Percentiles rank a stretch among this genome's conserved stretches.
Conservation (phyloP, 164 flowering plant species). For the Umbilicus rupestris region DNA sequence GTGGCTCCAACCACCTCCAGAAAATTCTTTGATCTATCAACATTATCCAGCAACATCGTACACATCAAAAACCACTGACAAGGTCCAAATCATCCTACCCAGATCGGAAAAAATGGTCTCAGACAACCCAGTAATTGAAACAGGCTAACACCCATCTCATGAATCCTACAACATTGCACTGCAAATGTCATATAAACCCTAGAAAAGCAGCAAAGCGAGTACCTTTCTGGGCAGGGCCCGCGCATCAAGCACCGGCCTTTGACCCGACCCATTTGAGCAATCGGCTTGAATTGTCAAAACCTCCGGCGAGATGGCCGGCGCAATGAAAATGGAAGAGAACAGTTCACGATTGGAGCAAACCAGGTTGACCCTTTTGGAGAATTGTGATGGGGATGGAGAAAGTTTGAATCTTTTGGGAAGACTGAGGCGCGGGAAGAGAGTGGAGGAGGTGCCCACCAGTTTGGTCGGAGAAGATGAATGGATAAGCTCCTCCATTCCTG, state of each 20-base stretch:
- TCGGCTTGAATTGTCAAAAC: constrained; percentile 4
- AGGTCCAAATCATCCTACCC: too few relatives aligned
- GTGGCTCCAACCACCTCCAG: not conserved
- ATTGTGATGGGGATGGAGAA: constrained; percentile 8
- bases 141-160: too few relatives aligned
- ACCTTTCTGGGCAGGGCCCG: not conserved
- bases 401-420: constrained; percentile 23
- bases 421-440: constrained; percentile 24
- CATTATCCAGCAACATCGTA: too few relatives aligned
- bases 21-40: too few relatives aligned
- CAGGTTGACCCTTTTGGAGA: constrained; percentile 18
- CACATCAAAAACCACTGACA: too few relatives aligned
- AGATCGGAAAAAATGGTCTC: too few relatives aligned
- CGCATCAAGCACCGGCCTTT: not conserved
- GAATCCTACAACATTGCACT: not conserved
- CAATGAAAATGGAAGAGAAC: constrained; percentile 16
- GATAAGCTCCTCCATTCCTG: constrained; percentile 61
- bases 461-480: constrained; percentile 39
- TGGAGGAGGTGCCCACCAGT: constrained; percentile 17
- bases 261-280: constrained; percentile 17
- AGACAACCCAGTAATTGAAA: too few relatives aligned
- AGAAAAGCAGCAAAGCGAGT: not conserved
- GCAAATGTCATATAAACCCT: not conserved
- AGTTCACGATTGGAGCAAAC: constrained; percentile 22
- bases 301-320: constrained; percentile 5